A percentile compares a stretch with the other conserved stretches of the same genome.
These are phyloP conservation scores for Mycena citricolor DNA, from an alignment of 1,284 basidiomycete species.

Conservation along the genomic window DNA sequence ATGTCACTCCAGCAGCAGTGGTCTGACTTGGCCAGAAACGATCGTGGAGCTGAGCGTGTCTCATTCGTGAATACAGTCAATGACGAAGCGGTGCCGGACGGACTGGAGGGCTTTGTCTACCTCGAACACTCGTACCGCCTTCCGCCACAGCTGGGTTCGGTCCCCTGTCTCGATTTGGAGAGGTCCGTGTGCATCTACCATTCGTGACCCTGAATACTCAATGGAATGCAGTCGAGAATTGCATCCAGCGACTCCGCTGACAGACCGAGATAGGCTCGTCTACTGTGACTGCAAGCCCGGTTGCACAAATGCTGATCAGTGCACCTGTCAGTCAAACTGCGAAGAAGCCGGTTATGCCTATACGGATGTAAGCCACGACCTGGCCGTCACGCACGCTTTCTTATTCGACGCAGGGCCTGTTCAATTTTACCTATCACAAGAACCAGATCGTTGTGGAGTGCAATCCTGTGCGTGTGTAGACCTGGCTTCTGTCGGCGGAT, in stretches of 20 bases:
- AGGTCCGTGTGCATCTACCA: conserved; percentile 3
- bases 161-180: background rate
- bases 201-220: background rate
- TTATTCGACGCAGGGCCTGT: conserved; percentile 2
- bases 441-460: conserved; percentile 13
- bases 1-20: too few relatives aligned
- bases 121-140: conserved; percentile 15
- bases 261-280: background rate
- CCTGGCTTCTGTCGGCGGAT: background rate
- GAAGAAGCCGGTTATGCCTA: conserved; percentile 8
- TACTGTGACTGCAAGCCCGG: conserved; percentile 1
- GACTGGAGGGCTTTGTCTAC: conserved; percentile 10
- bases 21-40: background rate
- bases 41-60: conserved; percentile 7
- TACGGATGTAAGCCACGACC: conserved; percentile 5
- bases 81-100: conserved; percentile 16
- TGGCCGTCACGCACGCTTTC: background rate
- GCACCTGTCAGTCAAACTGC: conserved; percentile 6
- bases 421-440: conserved; percentile 13
- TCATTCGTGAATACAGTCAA: conserved; percentile 17
- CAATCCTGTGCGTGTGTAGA: conserved; percentile 5
- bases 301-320: background rate
- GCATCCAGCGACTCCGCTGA: conserved; percentile 1
- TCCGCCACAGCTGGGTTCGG: background rate
- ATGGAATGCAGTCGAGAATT: background rate